Evolutionary conservation across 2,329 filamentous ascomycete species (phyloP), one percentile per base, ranked within the genome.

Genomic region (Paracorniculantispora psalliotae): DNA sequence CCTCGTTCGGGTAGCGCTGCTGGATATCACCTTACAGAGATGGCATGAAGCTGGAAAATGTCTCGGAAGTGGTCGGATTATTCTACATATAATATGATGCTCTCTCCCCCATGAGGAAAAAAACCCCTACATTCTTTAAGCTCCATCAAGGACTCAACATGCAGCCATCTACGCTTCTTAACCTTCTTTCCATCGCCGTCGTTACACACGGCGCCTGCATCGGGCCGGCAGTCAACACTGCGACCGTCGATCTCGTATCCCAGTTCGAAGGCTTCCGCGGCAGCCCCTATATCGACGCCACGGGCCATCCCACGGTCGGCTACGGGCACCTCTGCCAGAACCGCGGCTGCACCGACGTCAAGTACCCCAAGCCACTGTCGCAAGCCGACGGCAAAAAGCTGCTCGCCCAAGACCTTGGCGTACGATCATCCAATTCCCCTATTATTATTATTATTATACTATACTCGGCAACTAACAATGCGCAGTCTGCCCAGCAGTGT

Each of bases 281-380:
- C 49, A 35, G 47, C n/a, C 53, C 56, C 51, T 60, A 51, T 60
- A 33, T n/a, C 57, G 63, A 61, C 2, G 8, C 52, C 72, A 74
- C 47, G 78, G 78, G 28, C 68, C 76, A 26, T 76, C 77, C 0
- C 81, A 77, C 4, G 7, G 74, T 81, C 0, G 79, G 79, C 3
- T 81, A 80, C 61, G 79, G 79, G 17, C 80, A 81, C 63, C 69
- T 79, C 10, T 82, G 79, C 68, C 60, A 65, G 35, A 69, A 73
- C 9, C 61, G 67, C 8, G 68, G 64, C 13, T 81, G 79, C 67
- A 64, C 71, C 1, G 79, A 81, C 35, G 73, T 81, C 28, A 65
- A 68, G 9, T 81, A 79, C 65, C 60, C 68, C 0, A 77, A 80
- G 61, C 79, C 79, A 0, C 67, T 81, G 17, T 76, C 72, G 3